Percentiles rank a stretch among this genome's conserved stretches.
Evolutionary conservation across 176 grass and related monocot species (phyloP).

Genomic region (Pontederia crassipes): DNA sequence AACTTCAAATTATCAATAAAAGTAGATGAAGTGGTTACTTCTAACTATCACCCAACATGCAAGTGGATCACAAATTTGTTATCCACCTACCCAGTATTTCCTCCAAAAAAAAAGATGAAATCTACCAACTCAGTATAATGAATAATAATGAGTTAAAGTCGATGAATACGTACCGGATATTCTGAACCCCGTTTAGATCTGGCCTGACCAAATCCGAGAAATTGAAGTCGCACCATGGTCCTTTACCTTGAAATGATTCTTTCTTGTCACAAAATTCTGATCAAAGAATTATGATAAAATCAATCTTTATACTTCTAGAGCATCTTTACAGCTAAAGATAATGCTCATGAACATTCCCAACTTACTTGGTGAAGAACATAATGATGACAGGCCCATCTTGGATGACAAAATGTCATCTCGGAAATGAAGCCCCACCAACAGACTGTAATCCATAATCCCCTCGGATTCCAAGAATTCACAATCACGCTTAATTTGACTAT

Average conservation of each 20-base stretch:
- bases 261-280: slow-evolving; percentile 29
- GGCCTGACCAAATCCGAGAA: slow-evolving; percentile 36
- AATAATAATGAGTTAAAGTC: neutral
- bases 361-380: slow-evolving; percentile 7
- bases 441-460: slow-evolving; percentile 95
- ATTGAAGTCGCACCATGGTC: slow-evolving; percentile 32
- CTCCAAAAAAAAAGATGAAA: neutral
- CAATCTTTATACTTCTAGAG: neutral
- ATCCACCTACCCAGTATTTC: neutral
- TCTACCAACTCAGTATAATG: no score
- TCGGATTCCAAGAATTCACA: slow-evolving; percentile 81
- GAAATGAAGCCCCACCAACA: slow-evolving; percentile 90
- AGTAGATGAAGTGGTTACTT: no score
- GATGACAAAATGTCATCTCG: slow-evolving; percentile 23
- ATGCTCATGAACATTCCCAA: neutral
- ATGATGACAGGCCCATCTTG: neutral
- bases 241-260: slow-evolving; percentile 41
- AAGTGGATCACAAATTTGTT: slow-evolving; percentile 1
- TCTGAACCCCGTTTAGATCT: slow-evolving; percentile 50
- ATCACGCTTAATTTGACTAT: slow-evolving; percentile 70
- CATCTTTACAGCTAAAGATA: neutral
- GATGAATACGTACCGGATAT: slow-evolving; percentile 47
- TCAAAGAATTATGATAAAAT: neutral
- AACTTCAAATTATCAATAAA: no score
- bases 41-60: no score